Evolutionary conservation across 2,329 filamentous ascomycete genomes (phyloP), one percentile per base, ranked within the genome.

Genomic region (Aspergillus felis): DNA sequence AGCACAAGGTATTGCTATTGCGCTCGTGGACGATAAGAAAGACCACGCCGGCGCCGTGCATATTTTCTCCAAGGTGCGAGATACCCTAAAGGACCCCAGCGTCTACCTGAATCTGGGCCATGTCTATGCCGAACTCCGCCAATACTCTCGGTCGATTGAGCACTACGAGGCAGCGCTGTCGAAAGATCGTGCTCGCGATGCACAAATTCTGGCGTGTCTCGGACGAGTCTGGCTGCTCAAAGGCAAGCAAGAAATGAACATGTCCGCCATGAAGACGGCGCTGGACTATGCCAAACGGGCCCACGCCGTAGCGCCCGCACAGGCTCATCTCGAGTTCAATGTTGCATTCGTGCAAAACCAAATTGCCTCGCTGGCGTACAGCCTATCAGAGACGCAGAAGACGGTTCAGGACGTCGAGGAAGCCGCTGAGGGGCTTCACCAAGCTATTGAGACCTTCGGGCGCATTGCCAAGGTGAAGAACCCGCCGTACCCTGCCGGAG

Each of bases 321-420:
- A 96, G 67, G 82, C 92, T 29, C 91, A 96, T 74, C 91, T 94
- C 74, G 91, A 94, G 73, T 99, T 99, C 83, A 99, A 99, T 69
- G 90, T 99, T 28, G 94, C 94, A 0, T 99, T 97, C 70, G 91
- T 97, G 28, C 94, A 97, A 71, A 95, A 96, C 61, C 92, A 97
- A 73, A 87, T 97, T 55, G 93, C 93, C 22, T 88, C 89, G 49
- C 85, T 89, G 29, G 86, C 97, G 55, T 88, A 91, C 74, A 81
- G 79, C 38, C 80, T 96, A 54, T 81, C 84, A 4, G 91, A 97
- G 71, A 84, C 84, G 5, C 87, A 92, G 69, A 87, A 92, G 52
- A 90, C 89, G 0, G 81, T 93, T 3, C 82, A 84, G 59, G 92
- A 97, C 67, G 86, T 99, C 7, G 84, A 96, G 69, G 84, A 88